These are phyloP conservation scores for Capsicum chinense DNA, from an alignment of 257 asterid genomes.

Conservation along the genomic window DNA sequence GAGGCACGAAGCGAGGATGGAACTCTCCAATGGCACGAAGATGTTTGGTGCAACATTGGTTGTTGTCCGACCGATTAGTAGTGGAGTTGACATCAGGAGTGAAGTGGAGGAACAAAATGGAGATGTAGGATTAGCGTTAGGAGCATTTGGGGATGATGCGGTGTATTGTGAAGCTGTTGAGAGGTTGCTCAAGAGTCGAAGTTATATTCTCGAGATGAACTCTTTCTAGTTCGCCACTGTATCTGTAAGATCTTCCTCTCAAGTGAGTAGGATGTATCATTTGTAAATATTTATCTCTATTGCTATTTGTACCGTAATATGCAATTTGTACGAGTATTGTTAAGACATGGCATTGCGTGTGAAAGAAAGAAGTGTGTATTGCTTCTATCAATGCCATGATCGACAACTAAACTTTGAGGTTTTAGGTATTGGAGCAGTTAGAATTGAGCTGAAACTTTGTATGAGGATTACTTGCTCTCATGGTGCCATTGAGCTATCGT, in stretches of 20 bases:
- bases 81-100: constrained; percentile 30
- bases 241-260: constrained; percentile 16
- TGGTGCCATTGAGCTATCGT: neutral
- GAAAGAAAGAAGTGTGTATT: neutral
- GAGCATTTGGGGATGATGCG: constrained; percentile 52
- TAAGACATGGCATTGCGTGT: constrained; percentile 11
- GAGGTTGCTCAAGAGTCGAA: constrained; percentile 55
- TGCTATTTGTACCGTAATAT: neutral
- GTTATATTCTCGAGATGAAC: constrained; percentile 73
- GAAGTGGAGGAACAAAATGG: constrained; percentile 51
- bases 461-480: neutral
- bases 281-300: constrained; percentile 13
- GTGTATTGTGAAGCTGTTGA: constrained; percentile 53
- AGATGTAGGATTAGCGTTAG: constrained; percentile 54
- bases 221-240: constrained; percentile 42
- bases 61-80: constrained; percentile 52
- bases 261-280: neutral
- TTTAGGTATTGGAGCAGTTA: neutral
- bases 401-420: neutral
- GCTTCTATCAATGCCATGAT: neutral
- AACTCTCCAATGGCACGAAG: constrained; percentile 49
- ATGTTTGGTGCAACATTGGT: constrained; percentile 68
- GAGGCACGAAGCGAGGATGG: constrained; percentile 59
- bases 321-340: neutral
- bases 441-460: constrained; percentile 24